Evolutionary conservation across 768 basidiomycete species (phyloP).

Genomic region (Hericium alpestre): DNA sequence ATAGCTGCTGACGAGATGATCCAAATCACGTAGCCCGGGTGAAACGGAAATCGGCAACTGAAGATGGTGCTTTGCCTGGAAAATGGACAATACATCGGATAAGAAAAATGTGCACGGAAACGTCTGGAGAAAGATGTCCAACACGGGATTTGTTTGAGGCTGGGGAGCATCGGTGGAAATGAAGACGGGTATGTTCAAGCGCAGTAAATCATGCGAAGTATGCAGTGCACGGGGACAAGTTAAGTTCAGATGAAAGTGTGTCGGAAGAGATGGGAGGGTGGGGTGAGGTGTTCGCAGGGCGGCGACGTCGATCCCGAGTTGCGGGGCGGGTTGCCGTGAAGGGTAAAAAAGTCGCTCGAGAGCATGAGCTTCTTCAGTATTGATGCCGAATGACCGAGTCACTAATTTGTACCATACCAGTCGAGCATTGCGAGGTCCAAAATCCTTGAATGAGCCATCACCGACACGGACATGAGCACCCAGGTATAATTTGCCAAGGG

Average conservation of each 20-base stretch:
- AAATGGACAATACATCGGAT: constrained; percentile 30
- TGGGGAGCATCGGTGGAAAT: constrained; percentile 50
- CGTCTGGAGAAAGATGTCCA: constrained; percentile 34
- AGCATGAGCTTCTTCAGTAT: background rate
- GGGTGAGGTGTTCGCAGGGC: constrained; percentile 18
- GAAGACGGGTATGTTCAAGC: constrained; percentile 51
- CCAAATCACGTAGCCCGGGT: constrained; percentile 2
- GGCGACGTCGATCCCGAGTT: constrained; percentile 14
- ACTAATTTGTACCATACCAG: constrained; percentile 51
- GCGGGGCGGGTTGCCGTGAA: background rate
- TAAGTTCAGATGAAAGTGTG: constrained; percentile 4
- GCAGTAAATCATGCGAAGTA: constrained; percentile 19
- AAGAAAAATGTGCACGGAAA: constrained; percentile 61
- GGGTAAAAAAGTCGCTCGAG: constrained; percentile 5
- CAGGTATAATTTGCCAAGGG: constrained; percentile 38
- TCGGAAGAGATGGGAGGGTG: constrained; percentile 18
- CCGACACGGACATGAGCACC: constrained; percentile 61
- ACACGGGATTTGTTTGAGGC: constrained; percentile 29
- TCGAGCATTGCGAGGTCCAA: constrained; percentile 32
- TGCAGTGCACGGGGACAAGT: constrained; percentile 33
- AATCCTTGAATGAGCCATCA: constrained; percentile 49
- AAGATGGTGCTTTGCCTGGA: background rate
- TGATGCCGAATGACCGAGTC: constrained; percentile 26
- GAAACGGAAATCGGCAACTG: background rate
- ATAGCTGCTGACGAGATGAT: constrained; percentile 24